Base-by-base conservation (phyloP, 2,329 filamentous ascomycete species). In the Colletotrichum acutatum region DNA sequence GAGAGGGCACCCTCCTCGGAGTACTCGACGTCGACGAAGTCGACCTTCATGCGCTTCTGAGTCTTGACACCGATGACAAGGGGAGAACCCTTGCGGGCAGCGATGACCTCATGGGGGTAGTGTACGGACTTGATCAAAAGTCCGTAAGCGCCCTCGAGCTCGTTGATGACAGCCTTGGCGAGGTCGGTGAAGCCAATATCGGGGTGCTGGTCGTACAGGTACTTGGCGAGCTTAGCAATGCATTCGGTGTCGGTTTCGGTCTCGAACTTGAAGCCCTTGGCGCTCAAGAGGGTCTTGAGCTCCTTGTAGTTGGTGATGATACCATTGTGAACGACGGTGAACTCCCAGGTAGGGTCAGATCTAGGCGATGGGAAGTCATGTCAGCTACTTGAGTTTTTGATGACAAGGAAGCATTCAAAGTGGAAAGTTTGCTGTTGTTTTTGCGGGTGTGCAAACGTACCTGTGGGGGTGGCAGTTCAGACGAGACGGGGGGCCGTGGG, bases 261-360 rank as follows among this genome's bases (percentile, higher is more conserved):
- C 92, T 99, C 97, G 83, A 99, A 99, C 82, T 92, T 93, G 92
- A 98, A 97, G 82, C 97, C 97, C 90, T 98, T 99, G 89, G 90
- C 90, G 86, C 93, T 90, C 78, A 99, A 90, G 76, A 99, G 92
- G 75, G 93, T 94, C 91, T 96, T 98, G 80, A 99, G 88, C 87
- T 99, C 97, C 90, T 99, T 99, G 91, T 99, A 99, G 91, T 99
- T 99, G 88, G 97, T 99, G 86, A 99, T 99, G 90, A 99, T 99
- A 82, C 97, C 97, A 86, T 99, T 99, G 93, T 99, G 97, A 74
- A 98, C 97, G 79, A 99, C 92, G 77, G 94, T 90, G 85, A 99
- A 99, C 86, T 99, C 94, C 95, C 96, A 99, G 80, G 87, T 94
- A 79, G 93, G 91, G 84, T 99, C 97, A 77, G 96, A 98, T 85